These are phyloP conservation scores for Diaporthe amygdali DNA, from an alignment of 2,329 filamentous ascomycete species.

Conservation along the genomic window DNA sequence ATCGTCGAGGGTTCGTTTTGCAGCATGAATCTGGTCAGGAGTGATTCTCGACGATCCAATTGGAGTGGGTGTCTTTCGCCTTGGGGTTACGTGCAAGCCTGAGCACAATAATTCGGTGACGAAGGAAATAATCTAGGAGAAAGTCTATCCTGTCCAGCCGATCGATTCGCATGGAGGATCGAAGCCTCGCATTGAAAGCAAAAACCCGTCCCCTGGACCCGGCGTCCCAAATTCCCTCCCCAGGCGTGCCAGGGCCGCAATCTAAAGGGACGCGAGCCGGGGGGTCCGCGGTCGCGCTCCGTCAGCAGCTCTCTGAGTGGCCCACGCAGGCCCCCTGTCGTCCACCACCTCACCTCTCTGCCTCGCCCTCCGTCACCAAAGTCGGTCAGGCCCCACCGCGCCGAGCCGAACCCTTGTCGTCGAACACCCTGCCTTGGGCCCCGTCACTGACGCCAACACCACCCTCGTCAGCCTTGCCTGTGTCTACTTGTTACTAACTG, in stretches of 20 bases:
- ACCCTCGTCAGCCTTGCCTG: neutral
- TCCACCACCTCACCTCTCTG: neutral
- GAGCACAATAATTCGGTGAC: neutral
- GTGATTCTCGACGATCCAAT: neutral
- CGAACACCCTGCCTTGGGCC: neutral
- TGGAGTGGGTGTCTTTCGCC: too few relatives aligned
- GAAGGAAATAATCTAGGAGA: neutral
- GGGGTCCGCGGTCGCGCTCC: slow-evolving; percentile 4
- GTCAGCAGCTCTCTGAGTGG: neutral
- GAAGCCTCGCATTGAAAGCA: slow-evolving; percentile 10
- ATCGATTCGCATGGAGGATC: neutral
- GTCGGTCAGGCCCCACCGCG: slow-evolving; percentile 1
- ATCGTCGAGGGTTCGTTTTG: neutral
- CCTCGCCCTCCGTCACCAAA: neutral
- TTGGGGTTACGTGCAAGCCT: neutral
- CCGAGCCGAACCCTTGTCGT: neutral
- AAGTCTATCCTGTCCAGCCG: slow-evolving; percentile 1
- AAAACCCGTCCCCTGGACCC: slow-evolving; percentile 11
- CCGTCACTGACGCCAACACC: neutral
- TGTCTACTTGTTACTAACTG: neutral
- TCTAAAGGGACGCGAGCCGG: slow-evolving; percentile 10
- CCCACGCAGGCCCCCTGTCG: neutral
- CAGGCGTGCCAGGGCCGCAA: neutral
- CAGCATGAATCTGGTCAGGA: neutral
- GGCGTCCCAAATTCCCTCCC: neutral